Conservation (phyloP, 106 monocot genomes). For the Alisma plantagoaquatica region DNA sequence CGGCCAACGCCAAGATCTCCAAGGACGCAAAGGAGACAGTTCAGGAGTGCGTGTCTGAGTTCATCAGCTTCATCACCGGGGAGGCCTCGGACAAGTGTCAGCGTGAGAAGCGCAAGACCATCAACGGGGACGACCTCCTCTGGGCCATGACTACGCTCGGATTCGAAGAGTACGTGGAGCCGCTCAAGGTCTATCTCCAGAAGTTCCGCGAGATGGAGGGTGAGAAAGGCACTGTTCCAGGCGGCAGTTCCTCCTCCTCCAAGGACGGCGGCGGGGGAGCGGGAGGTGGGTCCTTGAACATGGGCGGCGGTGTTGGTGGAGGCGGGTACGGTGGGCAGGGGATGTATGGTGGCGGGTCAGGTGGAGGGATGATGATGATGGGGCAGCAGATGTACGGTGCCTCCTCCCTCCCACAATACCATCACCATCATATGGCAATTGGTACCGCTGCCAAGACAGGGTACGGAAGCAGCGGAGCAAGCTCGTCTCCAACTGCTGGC, state of each 20-base stretch:
- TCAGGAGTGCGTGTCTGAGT: constrained; percentile 71
- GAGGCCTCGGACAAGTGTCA: constrained; percentile 75
- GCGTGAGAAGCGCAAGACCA: constrained; percentile 60
- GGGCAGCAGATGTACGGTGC: not conserved
- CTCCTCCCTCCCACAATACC: not conserved
- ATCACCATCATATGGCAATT: not conserved
- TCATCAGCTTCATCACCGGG: constrained; percentile 74
- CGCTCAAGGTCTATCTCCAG: constrained; percentile 26
- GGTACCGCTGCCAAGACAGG: not conserved
- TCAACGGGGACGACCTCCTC: constrained; percentile 60
- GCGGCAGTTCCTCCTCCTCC: not conserved
- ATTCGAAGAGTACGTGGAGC: constrained; percentile 24
- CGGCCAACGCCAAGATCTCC: constrained; percentile 60
- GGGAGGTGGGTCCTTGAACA: not conserved
- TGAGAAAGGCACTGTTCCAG: no score
- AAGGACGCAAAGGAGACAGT: constrained; percentile 74
- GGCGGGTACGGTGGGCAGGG: not conserved
- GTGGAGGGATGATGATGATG: not conserved
- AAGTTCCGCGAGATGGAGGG: constrained; percentile 27
- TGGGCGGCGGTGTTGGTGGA: no score
- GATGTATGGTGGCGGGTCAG: not conserved
- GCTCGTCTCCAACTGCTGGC: not conserved
- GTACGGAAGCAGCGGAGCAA: not conserved
- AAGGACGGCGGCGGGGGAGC: not conserved
- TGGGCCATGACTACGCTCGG: constrained; percentile 63